Evolutionary conservation across 1,284 basidiomycete species (phyloP).

Genomic region (Sporisorium graminicola): DNA sequence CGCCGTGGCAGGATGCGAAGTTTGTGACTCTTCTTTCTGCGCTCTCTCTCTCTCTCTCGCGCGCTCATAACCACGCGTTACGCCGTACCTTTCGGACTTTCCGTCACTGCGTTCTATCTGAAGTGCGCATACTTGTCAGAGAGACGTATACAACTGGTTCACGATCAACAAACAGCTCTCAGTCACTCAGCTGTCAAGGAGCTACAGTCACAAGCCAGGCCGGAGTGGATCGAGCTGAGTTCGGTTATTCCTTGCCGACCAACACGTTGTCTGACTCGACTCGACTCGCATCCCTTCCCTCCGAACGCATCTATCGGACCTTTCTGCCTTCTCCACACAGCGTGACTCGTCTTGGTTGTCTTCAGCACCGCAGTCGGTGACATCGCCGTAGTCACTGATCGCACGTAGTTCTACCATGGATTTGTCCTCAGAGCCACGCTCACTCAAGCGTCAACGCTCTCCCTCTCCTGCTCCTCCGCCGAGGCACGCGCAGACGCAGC

Average conservation of each 20-base stretch:
- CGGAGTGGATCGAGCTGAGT: neutral
- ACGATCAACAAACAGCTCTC: neutral
- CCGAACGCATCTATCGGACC: constrained; percentile 7
- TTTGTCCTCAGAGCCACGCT: constrained; percentile 8
- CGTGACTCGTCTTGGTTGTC: constrained; percentile 16
- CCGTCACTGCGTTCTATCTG: neutral
- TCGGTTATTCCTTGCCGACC: constrained; percentile 5
- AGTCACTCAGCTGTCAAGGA: neutral
- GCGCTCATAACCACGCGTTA: neutral
- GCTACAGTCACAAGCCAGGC: neutral
- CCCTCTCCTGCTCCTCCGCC: constrained; percentile 13
- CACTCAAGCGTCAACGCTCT: constrained; percentile 32
- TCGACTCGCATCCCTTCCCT: constrained; percentile 22
- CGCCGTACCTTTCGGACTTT: constrained; percentile 6
- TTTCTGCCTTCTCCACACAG: neutral
- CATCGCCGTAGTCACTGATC: neutral
- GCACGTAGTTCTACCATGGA: constrained; percentile 14
- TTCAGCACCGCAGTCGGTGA: neutral
- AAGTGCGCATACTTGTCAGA: neutral
- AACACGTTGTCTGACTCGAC: constrained; percentile 14
- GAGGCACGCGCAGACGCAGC: constrained; percentile 7
- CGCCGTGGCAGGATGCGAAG: constrained; percentile 10
- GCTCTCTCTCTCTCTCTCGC: neutral
- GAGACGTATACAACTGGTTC: neutral
- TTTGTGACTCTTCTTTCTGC: constrained; percentile 1